Evolutionary conservation across 208 protist genomes (phyloP).

Genomic region (Polymyxa betae): DNA sequence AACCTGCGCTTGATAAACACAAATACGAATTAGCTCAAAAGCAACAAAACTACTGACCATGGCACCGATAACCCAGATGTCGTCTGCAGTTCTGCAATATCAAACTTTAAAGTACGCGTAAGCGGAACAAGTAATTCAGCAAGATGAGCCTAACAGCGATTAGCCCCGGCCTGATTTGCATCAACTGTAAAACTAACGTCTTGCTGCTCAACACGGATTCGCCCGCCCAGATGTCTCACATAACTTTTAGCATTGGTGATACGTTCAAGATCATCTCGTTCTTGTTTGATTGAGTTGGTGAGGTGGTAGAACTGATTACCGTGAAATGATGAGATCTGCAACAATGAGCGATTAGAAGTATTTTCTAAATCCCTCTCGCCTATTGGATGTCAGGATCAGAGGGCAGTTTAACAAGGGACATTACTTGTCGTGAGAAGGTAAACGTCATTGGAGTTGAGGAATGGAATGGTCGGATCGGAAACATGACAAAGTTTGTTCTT

Average conservation of each 20-base stretch:
- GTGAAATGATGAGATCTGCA: background rate
- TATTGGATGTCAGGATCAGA: background rate
- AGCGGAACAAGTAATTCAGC: too few relatives aligned
- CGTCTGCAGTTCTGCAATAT: too few relatives aligned
- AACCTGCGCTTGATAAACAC: too few relatives aligned
- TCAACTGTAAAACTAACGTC: background rate
- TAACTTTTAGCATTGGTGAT: background rate
- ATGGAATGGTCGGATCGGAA: background rate
- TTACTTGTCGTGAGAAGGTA: background rate
- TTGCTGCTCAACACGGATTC: background rate
- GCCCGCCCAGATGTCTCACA: background rate
- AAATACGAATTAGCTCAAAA: too few relatives aligned
- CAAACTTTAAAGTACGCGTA: too few relatives aligned
- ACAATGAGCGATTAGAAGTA: background rate
- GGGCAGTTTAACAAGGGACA: background rate
- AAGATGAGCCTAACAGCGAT: too few relatives aligned
- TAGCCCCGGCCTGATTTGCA: too few relatives aligned
- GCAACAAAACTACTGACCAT: too few relatives aligned
- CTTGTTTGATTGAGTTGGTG: background rate
- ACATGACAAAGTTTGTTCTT: background rate
- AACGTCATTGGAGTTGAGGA: conserved; percentile 11
- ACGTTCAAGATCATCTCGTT: background rate
- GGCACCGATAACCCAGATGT: too few relatives aligned
- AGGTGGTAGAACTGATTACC: background rate
- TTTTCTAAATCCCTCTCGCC: background rate